Conservation (phyloP, 2,329 filamentous ascomycete species). For the Calonectria hawksworthii region DNA sequence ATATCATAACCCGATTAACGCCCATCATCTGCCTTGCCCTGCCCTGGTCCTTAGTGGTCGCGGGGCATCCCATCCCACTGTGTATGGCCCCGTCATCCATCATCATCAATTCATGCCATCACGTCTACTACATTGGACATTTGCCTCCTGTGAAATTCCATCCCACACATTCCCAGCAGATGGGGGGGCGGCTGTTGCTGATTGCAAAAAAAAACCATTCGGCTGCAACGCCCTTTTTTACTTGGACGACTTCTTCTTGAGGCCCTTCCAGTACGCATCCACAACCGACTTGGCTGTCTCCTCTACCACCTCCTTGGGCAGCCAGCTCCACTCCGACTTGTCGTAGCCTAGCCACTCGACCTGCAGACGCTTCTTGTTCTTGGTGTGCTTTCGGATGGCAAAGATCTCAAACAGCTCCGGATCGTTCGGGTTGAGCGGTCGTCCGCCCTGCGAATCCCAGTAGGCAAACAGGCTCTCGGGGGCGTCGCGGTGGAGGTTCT, state of each 20-base stretch:
- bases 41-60: background rate
- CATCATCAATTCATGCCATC: conserved; percentile 12
- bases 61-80: background rate
- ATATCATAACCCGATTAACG: conserved; percentile 8
- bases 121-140: background rate
- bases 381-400: conserved; percentile 50
- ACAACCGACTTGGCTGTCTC: conserved; percentile 46
- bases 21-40: conserved; percentile 8
- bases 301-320: conserved; percentile 42
- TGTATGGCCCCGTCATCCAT: background rate
- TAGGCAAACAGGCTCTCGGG: conserved; percentile 49
- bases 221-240: background rate
- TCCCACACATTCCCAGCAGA: background rate
- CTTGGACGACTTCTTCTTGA: conserved; percentile 22
- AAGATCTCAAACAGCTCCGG: conserved; percentile 50
- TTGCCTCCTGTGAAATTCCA: background rate
- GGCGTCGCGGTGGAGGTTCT: conserved; percentile 50
- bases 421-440: conserved; percentile 49
- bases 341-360: conserved; percentile 56
- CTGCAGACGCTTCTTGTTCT: conserved; percentile 44
- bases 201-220: background rate
- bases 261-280: conserved; percentile 46
- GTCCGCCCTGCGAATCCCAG: conserved; percentile 49
- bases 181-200: background rate
- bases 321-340: conserved; percentile 48